phyloP scores from a whole-genome alignment of 352 stramenopile species.

The Phytophthora sp. region DNA sequence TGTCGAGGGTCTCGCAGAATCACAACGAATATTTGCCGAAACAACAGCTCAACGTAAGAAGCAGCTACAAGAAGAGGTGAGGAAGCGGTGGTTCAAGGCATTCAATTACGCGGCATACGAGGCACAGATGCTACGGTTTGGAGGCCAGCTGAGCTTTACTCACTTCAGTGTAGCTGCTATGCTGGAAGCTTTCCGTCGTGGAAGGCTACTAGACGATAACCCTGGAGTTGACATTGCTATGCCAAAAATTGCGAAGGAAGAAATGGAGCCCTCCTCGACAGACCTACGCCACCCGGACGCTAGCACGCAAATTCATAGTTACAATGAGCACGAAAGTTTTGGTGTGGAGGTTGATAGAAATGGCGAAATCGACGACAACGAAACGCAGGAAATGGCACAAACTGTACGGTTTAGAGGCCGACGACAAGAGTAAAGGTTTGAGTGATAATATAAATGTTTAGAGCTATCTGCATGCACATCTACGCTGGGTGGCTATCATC shows the following conservation, averaged over 20 bases:
- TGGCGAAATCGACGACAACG: background rate
- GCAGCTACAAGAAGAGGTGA: constrained; percentile 41
- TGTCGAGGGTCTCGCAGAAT: constrained; percentile 56
- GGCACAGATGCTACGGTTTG: constrained; percentile 42
- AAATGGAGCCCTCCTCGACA: background rate
- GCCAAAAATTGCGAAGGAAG: constrained; percentile 14
- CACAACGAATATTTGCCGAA: constrained; percentile 43
- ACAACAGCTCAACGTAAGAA: constrained; percentile 48
- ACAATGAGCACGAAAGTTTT: background rate
- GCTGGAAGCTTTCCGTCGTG: constrained; percentile 54
- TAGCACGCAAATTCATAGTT: background rate
- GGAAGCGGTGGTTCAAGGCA: constrained; percentile 50
- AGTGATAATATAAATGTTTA: too few species aligned
- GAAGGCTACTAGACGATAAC: constrained; percentile 23
- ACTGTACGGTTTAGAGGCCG: background rate
- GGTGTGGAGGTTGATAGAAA: background rate
- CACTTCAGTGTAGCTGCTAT: constrained; percentile 57
- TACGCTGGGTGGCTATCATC: too few species aligned
- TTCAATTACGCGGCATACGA: constrained; percentile 72
- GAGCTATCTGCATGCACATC: too few species aligned
- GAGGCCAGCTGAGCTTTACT: constrained; percentile 43
- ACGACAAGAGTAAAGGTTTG: background rate
- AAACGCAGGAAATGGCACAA: background rate
- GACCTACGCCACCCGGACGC: background rate
- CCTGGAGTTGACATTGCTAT: background rate